Evolutionary conservation across 2,329 filamentous ascomycete genomes (phyloP), one percentile per base, ranked within the genome.

Genomic region (Aspergillus neoniger): DNA sequence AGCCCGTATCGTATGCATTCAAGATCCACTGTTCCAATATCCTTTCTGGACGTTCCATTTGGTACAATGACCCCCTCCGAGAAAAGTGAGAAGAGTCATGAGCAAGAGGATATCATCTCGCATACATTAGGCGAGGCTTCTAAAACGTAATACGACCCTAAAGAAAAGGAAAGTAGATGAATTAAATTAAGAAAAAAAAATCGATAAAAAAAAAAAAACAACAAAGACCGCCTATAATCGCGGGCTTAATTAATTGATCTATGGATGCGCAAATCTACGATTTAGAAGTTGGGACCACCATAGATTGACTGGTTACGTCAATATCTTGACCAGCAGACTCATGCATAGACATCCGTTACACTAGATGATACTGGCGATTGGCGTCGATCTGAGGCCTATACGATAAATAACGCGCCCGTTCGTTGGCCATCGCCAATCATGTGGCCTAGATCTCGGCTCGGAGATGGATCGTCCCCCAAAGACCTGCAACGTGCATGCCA

Each of bases 391-490:
- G 55, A 10, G 9, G 51, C 10, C 51, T 32, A 19, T 55, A 55
- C 32, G 56, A 55, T 30, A 53, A 30, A 52, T 61, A 30, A 50
- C 25, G 55, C 28, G 25, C 39, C 53, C 41, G 21, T 44, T 38
- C 39, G 56, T 52, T 56, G 55, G 32, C 39, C 51, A 50, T 63
- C 52, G 56, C 51, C 59, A 63, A 61, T 63, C 61, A 61, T 61
- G 41, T 57, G 51, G 59, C 48, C 52, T 51, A 44, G 60, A 63
- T 63, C 58, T 63, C 58, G 60, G 60, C 51, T 61, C 58, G 55
- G 55, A 50, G 50, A 41, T 59, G 53, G 57, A 61, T 62, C 56
- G 49, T 25, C 50, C 28, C 44, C 44, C 21, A 55, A 55, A 32
- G 39, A 19, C 19, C 41, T 43, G 43, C 58, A 58, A 58, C 44